These are phyloP conservation scores for Termitomyces sp. DNA, from an alignment of 768 basidiomycete genomes.

Conservation along the genomic window DNA sequence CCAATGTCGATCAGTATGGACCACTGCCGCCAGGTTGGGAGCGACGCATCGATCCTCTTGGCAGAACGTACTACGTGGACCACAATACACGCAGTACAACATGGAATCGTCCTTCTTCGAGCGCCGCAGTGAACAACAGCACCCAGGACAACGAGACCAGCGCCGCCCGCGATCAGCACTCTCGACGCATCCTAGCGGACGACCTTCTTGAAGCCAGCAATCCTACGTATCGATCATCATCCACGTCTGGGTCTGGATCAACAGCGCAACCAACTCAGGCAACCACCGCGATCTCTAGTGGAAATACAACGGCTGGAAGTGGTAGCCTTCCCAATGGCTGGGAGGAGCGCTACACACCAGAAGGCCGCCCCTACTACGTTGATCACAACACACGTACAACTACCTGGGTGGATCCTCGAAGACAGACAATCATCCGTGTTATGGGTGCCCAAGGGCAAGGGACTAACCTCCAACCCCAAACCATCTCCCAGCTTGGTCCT, in stretches of 20 bases:
- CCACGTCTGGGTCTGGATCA: constrained; percentile 16
- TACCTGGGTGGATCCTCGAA: constrained; percentile 99
- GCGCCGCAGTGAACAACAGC: constrained; percentile 66
- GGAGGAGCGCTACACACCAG: constrained; percentile 98
- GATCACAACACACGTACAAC: constrained; percentile 99
- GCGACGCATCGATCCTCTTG: constrained; percentile 93
- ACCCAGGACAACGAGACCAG: constrained; percentile 77
- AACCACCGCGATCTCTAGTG: constrained; percentile 37
- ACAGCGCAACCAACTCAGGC: constrained; percentile 21
- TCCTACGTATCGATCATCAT: constrained; percentile 31
- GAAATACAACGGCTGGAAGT: constrained; percentile 62
- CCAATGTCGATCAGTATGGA: constrained; percentile 92
- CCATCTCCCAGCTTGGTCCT: constrained; percentile 95
- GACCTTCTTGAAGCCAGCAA: constrained; percentile 80
- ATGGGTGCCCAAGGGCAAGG: constrained; percentile 93
- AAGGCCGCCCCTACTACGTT: constrained; percentile 98
- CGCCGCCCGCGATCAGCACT: constrained; percentile 84
- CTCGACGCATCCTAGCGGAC: constrained; percentile 78
- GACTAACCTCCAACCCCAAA: constrained; percentile 85
- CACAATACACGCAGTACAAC: constrained; percentile 97
- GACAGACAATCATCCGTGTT: constrained; percentile 94
- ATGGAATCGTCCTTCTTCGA: constrained; percentile 90
- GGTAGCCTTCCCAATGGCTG: constrained; percentile 94
- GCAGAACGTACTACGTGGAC: constrained; percentile 96
- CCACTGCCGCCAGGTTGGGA: constrained; percentile 93